Evolutionary conservation across 2,329 filamentous ascomycete species (phyloP).

Genomic region (Fusarium anthophilum): DNA sequence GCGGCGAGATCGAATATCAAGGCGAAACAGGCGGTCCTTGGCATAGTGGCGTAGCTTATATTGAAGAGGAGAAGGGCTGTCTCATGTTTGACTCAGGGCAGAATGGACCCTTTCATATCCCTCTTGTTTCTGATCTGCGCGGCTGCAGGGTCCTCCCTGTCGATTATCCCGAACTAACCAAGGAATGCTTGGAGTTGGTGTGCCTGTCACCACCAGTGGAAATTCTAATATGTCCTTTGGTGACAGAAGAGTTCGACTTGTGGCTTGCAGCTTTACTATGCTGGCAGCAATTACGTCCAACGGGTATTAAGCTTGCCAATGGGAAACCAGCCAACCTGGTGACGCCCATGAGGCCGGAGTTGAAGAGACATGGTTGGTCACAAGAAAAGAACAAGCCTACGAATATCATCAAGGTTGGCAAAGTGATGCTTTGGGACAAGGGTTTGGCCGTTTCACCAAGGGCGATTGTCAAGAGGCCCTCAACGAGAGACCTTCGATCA

Average conservation of each 20-base stretch:
- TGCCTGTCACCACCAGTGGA: constrained; percentile 65
- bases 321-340: constrained; percentile 48
- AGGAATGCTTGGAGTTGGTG: constrained; percentile 63
- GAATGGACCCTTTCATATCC: constrained; percentile 69
- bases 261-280: constrained; percentile 85
- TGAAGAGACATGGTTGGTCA: constrained; percentile 53
- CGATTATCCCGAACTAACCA: constrained; percentile 55
- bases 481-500: constrained; percentile 64
- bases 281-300: constrained; percentile 79
- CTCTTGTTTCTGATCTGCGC: constrained; percentile 76
- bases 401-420: constrained; percentile 95
- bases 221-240: constrained; percentile 71
- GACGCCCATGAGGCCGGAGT: constrained; percentile 53
- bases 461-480: constrained; percentile 65
- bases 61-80: constrained; percentile 78
- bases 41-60: constrained; percentile 77
- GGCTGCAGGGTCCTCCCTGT: constrained; percentile 74
- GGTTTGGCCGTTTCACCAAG: constrained; percentile 65
- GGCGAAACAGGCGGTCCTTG: constrained; percentile 69
- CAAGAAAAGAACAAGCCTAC: constrained; percentile 47
- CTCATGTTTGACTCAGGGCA: constrained; percentile 79
- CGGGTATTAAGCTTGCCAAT: constrained; percentile 63
- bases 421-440: constrained; percentile 91
- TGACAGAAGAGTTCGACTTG: constrained; percentile 74
- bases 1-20: constrained; percentile 79